A percentile compares a stretch with the other conserved stretches of the same genome.
phyloP scores from a whole-genome alignment of 805 yeast species.

The Lipomyces kockii region DNA sequence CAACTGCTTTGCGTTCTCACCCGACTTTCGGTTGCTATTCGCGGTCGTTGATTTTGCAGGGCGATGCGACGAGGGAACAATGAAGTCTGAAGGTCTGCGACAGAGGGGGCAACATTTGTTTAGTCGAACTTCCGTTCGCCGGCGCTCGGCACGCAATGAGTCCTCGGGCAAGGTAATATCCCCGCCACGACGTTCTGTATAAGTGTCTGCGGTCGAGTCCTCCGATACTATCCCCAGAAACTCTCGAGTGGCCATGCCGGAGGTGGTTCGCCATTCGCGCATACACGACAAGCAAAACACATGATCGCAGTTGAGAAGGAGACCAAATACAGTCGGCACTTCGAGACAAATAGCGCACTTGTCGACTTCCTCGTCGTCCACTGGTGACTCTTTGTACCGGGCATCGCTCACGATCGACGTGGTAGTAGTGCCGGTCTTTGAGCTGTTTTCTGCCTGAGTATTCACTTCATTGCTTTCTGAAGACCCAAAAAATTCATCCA shows the following conservation, averaged over 20 bases:
- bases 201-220: background rate
- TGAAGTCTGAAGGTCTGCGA: slow-evolving; percentile 26
- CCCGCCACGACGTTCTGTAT: background rate
- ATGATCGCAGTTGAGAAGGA: slow-evolving; percentile 25
- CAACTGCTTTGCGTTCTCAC: background rate
- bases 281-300: slow-evolving; percentile 28
- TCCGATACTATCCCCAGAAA: background rate
- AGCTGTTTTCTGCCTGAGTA: background rate
- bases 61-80: slow-evolving; percentile 25
- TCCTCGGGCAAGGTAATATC: background rate
- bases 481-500: background rate
- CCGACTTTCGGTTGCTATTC: background rate
- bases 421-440: background rate
- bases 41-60: slow-evolving; percentile 4
- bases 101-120: slow-evolving; percentile 32
- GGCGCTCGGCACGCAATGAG: background rate
- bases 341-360: slow-evolving; percentile 27
- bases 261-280: slow-evolving; percentile 23
- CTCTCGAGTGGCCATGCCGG: slow-evolving; percentile 8
- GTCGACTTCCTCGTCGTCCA: slow-evolving; percentile 10
- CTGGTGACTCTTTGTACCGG: background rate
- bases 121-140: slow-evolving; percentile 5
- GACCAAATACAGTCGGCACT: slow-evolving; percentile 24
- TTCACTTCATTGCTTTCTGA: background rate
- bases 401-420: background rate